A percentile compares a stretch with the other conserved stretches of the same genome.
phyloP scores from a whole-genome alignment of 2,329 filamentous ascomycete species.

The Trichoderma polysporum region DNA sequence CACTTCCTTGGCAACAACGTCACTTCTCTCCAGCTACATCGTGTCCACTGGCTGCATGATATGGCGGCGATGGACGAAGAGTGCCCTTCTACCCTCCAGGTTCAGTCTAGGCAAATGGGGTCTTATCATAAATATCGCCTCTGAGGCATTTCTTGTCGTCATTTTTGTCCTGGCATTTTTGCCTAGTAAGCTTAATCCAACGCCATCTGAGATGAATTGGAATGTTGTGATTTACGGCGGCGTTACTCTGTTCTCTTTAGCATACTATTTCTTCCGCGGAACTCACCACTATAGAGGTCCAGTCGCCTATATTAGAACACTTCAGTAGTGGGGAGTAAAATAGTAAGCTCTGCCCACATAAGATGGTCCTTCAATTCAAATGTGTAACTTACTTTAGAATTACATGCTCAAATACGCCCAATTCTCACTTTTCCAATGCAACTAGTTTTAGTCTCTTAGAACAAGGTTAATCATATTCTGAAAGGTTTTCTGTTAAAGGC shows the following conservation, averaged over 20 bases:
- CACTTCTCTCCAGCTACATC: slow-evolving; percentile 4
- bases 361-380: neutral
- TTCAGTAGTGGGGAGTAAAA: neutral
- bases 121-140: neutral
- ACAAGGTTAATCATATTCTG: too few species aligned
- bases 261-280: neutral
- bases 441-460: too few species aligned
- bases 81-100: neutral
- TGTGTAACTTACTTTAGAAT: too few species aligned
- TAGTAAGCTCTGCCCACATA: neutral
- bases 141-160: neutral
- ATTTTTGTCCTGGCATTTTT: slow-evolving; percentile 1
- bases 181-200: neutral
- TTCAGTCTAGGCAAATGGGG: slow-evolving; percentile 2
- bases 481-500: too few species aligned
- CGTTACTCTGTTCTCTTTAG: neutral
- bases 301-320: neutral
- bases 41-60: slow-evolving; percentile 10
- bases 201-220: slow-evolving; percentile 2
- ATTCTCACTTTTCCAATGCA: too few species aligned
- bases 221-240: slow-evolving; percentile 1
- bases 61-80: neutral
- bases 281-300: neutral
- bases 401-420: too few species aligned
- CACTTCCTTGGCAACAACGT: slow-evolving; percentile 1